Conservation (phyloP, 1,284 basidiomycete genomes). For the Moesziomyces parantarcticus region DNA sequence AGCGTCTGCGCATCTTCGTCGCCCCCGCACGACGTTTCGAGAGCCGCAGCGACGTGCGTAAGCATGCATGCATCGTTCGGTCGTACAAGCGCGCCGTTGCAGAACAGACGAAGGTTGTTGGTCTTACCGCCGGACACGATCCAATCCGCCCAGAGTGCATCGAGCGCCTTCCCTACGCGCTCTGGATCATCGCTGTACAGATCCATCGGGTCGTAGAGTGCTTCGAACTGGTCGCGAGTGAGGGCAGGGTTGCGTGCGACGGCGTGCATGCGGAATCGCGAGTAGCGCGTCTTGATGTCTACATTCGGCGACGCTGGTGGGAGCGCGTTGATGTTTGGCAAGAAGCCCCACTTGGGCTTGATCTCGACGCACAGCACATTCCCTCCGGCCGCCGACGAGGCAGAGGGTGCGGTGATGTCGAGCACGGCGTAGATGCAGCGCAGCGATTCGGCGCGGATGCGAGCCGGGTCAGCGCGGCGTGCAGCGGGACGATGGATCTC, state of each 20-base stretch:
- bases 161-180: conserved; percentile 23
- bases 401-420: conserved; percentile 28
- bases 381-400: neutral
- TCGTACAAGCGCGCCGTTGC: conserved; percentile 28
- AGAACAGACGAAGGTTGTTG: conserved; percentile 45
- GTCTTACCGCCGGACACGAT: conserved; percentile 16
- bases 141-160: conserved; percentile 35
- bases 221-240: conserved; percentile 17
- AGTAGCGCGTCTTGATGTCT: conserved; percentile 38
- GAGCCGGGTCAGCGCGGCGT: conserved; percentile 13
- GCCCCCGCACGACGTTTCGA: neutral
- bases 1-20: neutral
- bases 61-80: conserved; percentile 14
- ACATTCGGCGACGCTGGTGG: conserved; percentile 28
- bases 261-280: conserved; percentile 41
- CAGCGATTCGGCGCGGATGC: conserved; percentile 29
- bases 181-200: conserved; percentile 25
- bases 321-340: conserved; percentile 18
- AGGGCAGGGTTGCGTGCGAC: conserved; percentile 10
- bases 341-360: conserved; percentile 53
- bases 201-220: conserved; percentile 44
- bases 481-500: conserved; percentile 32
- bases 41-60: conserved; percentile 1
- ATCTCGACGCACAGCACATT: conserved; percentile 41
- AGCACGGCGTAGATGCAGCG: conserved; percentile 36